phyloP scores from a whole-genome alignment of 352 stramenopile genomes.

The Thalassiosira sp. region DNA sequence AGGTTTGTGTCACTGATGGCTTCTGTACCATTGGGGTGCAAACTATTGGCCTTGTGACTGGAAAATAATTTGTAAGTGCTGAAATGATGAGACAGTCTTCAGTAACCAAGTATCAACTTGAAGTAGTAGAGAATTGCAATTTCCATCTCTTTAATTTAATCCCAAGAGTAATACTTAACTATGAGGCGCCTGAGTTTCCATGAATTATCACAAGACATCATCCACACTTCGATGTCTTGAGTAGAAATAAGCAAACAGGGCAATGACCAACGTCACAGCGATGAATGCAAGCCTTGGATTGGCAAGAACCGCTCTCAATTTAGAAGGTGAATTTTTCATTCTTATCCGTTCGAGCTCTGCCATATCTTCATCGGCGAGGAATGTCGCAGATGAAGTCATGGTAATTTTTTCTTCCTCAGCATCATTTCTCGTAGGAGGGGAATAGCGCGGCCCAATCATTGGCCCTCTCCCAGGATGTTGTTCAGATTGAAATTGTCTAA shows the following conservation, averaged over 20 bases:
- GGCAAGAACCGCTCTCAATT: constrained; percentile 12
- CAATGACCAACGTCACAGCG: constrained; percentile 33
- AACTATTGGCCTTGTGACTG: constrained; percentile 92
- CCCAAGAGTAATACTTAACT: too few relatives aligned
- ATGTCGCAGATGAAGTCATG: constrained; percentile 35
- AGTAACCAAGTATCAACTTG: constrained; percentile 9
- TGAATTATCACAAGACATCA: constrained; percentile 34
- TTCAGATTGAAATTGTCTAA: constrained; percentile 16
- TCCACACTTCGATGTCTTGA: constrained; percentile 31
- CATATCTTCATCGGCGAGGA: constrained; percentile 35
- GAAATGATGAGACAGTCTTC: too few relatives aligned
- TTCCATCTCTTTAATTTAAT: background rate
- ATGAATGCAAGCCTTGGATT: constrained; percentile 43
- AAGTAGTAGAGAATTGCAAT: too few relatives aligned
- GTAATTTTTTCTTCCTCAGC: constrained; percentile 36
- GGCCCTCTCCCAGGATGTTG: constrained; percentile 6
- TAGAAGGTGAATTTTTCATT: constrained; percentile 22
- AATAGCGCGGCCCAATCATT: constrained; percentile 35
- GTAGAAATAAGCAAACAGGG: constrained; percentile 45
- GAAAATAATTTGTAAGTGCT: constrained; percentile 64
- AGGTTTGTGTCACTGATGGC: constrained; percentile 91
- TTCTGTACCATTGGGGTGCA: constrained; percentile 92
- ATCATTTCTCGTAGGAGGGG: constrained; percentile 2
- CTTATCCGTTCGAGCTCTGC: constrained; percentile 39
- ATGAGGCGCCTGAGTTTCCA: too few relatives aligned